These are phyloP conservation scores for Lanmaoa rubissima DNA, from an alignment of 768 basidiomycete species.

Conservation along the genomic window DNA sequence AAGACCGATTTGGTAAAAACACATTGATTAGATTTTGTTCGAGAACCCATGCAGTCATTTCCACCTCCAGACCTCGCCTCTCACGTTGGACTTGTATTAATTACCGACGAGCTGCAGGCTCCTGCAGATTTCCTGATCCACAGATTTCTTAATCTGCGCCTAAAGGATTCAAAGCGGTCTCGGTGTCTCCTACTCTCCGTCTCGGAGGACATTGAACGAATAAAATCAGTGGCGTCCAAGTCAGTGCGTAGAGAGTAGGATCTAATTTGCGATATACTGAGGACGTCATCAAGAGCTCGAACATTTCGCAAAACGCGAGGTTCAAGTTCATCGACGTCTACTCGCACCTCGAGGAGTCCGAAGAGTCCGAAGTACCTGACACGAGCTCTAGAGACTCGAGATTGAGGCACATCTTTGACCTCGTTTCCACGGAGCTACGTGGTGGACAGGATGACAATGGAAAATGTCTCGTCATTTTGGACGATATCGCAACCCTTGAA, in stretches of 20 bases:
- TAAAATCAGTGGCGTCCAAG: constrained; percentile 64
- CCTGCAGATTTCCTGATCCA: constrained; percentile 76
- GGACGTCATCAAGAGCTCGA: constrained; percentile 29
- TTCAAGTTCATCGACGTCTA: constrained; percentile 57
- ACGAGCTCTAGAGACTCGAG: constrained; percentile 6
- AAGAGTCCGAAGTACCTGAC: constrained; percentile 7
- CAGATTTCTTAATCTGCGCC: constrained; percentile 45
- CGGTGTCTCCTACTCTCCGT: constrained; percentile 55
- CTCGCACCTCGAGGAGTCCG: constrained; percentile 32
- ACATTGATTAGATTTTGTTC: constrained; percentile 2
- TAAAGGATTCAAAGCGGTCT: constrained; percentile 43
- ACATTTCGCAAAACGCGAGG: constrained; percentile 35
- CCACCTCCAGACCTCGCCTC: constrained; percentile 52
- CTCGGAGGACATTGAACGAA: constrained; percentile 53
- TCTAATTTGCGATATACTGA: constrained; percentile 9
- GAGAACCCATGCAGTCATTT: constrained; percentile 40
- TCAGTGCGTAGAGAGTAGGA: constrained; percentile 44
- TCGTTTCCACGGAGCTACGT: constrained; percentile 31
- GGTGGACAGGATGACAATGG: constrained; percentile 6
- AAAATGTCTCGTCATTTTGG: constrained; percentile 56
- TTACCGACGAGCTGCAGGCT: constrained; percentile 69
- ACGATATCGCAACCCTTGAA: constrained; percentile 64
- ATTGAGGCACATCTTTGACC: constrained; percentile 38
- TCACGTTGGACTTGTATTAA: constrained; percentile 51
- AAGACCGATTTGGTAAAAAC: constrained; percentile 16